Base-by-base conservation (phyloP, 2,329 filamentous ascomycete species). In the Shiraia bambusicola region DNA sequence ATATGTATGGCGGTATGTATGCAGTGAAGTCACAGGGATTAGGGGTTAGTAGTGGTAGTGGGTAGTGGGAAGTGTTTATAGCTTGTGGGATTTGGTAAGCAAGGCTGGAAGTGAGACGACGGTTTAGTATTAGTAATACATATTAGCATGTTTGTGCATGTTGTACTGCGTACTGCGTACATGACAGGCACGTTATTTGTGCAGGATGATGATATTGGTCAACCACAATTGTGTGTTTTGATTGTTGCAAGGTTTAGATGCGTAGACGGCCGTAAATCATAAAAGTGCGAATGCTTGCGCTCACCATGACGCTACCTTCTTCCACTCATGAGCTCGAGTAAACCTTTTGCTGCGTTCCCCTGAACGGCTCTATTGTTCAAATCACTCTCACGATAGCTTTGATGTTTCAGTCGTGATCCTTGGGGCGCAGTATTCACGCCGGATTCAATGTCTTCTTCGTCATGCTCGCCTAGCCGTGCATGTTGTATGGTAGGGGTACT, bases 331-430 rank as follows among this genome's bases (percentile, higher is more conserved):
- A 82, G 62, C 46, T 74, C 76, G 47, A 81, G 54, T 51, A 83
- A 56, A 6, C 76, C 79, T 54, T 74, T 76, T 10, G 74, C 78
- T 7, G 78, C 78, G 31, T 73, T 69, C 3, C 73, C 77, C 42
- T 72, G 73, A 27, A 75, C 67, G 13, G 70, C 72, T 57, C 71
- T 76, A 46, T 70, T 76, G 35, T 71, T 71, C 36, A 76, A 49
- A 15, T 72, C 67, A 9, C 61, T 58, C 16, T 59, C 63, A 19
- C 58, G 50, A 26, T 56, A 61, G 24, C 54, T 54, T 34, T 65
- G 53, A 34, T 58, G 52, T 40, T 53, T 60, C 52, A 59, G 51
- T 35, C 61, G 48, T 13, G 62, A 28, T 28, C 57, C 40, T 32
- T 59, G 49, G 24, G 61, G 44, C 39, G 54, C 45, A 37, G 52